Evolutionary conservation across 2,329 filamentous ascomycete species (phyloP), one percentile per base, ranked within the genome.

Genomic region (Intubia oerlemansii): DNA sequence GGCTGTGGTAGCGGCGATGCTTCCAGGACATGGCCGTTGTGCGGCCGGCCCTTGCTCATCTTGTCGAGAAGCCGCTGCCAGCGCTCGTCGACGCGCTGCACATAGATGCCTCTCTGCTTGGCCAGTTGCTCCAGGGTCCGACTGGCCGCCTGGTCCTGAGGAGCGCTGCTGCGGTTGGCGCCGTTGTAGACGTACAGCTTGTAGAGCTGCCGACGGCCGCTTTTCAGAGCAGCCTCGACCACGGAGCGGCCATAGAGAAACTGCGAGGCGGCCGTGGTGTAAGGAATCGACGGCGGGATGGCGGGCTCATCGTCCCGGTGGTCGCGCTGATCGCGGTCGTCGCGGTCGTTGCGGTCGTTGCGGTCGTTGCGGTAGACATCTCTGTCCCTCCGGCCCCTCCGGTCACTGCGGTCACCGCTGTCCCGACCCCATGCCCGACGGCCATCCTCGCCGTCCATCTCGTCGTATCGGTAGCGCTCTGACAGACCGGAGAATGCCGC

Each of bases 11-110:
- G 51, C 2, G 78, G 78, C 0, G 82, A 92, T 10, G 77, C 70
- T 50, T 98, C 88, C 4, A 98, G 62, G 11, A 95, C 59, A 40
- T 75, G 73, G 26, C 85, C 84, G 44, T 95, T 93, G 51, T 98
- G 85, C 19, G 85, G 81, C 23, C 88, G 65, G 1, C 74, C 72
- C 32, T 59, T 64, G 38, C 77, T 78, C 66, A 90, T 79, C 50
- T 79, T 84, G 49, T 90, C 74, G 53, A 98, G 62, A 23, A 81
- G 53, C 1, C 62, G 63, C 34, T 79, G 52, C 44, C 72, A 72
- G 1, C 60, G 55, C 13, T 66, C 66, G 21, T 47, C 48, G 14
- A 85, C 64, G 24, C 63, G 51, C 5, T 57, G 57, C 21, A 80
- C 56, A 4, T 54, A 46, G 5, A 88, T 50, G 10, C 56, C 51